phyloP scores from a whole-genome alignment of 2,329 filamentous ascomycete genomes.

The Grosmannia huntii region DNA sequence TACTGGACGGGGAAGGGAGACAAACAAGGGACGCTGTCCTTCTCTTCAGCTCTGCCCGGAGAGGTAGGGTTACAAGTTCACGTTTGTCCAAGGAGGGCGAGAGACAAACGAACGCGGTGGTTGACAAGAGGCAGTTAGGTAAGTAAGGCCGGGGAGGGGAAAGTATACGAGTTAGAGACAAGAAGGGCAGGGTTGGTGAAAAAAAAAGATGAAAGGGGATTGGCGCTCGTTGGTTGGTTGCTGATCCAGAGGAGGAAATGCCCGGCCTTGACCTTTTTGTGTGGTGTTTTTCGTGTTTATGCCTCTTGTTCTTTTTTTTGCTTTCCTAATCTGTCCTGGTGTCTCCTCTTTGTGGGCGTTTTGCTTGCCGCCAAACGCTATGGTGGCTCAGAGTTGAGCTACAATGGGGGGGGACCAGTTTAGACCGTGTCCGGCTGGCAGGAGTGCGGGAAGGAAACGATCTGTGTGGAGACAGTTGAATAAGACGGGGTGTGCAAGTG shows the following conservation, averaged over 20 bases:
- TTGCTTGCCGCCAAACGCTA: neutral
- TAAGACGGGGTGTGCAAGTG: neutral
- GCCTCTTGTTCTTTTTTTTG: neutral
- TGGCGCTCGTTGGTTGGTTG: slow-evolving; percentile 1
- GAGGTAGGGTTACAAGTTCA: neutral
- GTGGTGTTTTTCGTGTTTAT: neutral
- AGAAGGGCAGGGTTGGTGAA: neutral
- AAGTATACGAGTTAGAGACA: neutral
- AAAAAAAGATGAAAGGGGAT: neutral
- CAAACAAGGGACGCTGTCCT: neutral
- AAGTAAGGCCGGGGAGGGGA: neutral
- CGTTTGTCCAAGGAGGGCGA: neutral
- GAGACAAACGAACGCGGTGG: neutral
- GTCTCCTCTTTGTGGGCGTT: neutral
- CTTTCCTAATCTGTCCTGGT: slow-evolving; percentile 3
- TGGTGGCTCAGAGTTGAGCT: neutral
- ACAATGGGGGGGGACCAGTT: neutral
- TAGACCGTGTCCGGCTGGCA: neutral
- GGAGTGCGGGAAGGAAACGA: neutral
- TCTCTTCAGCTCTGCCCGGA: neutral
- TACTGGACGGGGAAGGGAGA: neutral
- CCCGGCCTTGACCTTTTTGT: neutral
- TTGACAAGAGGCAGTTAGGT: neutral
- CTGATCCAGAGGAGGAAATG: neutral
- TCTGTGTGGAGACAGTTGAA: neutral